These are phyloP conservation scores for Saksenaea oblongispora DNA, from an alignment of 371 early-diverging fungal species.

Conservation along the genomic window DNA sequence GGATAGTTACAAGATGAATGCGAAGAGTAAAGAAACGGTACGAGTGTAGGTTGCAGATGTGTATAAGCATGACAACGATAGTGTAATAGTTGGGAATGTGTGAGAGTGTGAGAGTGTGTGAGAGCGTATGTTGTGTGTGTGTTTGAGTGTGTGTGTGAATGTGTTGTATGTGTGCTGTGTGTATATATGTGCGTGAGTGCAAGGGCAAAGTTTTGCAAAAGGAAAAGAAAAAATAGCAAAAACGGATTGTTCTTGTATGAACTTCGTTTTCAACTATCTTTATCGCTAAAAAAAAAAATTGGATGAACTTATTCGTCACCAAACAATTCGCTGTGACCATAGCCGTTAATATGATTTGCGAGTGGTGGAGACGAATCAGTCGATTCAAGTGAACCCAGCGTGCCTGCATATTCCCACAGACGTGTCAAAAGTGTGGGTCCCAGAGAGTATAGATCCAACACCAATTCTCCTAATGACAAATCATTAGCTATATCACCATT, in stretches of 20 bases:
- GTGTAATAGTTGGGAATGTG: neutral
- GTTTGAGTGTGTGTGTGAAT: neutral
- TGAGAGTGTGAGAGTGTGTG: neutral
- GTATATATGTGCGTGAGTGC: neutral
- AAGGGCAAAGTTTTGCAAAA: neutral
- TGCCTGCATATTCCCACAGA: constrained; percentile 41
- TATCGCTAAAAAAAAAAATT: neutral
- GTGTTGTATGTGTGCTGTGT: neutral
- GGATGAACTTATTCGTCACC: neutral
- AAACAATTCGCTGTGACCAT: neutral
- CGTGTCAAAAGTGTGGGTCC: constrained; percentile 35
- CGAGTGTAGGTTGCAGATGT: neutral
- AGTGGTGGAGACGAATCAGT: neutral
- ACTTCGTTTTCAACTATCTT: neutral
- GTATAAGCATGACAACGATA: neutral
- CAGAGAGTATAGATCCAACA: constrained; percentile 46
- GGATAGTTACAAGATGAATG: constrained; percentile 2
- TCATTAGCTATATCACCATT: neutral
- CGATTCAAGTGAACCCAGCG: neutral
- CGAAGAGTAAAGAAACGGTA: neutral
- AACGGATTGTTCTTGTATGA: neutral
- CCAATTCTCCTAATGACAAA: constrained; percentile 32
- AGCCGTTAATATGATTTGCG: neutral
- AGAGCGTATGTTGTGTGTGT: neutral
- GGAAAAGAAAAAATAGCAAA: neutral